Percentiles rank a stretch among this genome's conserved stretches.
These are phyloP conservation scores for Evansstolkia leycettana DNA, from an alignment of 495 filamentous ascomycete genomes.

Conservation along the genomic window DNA sequence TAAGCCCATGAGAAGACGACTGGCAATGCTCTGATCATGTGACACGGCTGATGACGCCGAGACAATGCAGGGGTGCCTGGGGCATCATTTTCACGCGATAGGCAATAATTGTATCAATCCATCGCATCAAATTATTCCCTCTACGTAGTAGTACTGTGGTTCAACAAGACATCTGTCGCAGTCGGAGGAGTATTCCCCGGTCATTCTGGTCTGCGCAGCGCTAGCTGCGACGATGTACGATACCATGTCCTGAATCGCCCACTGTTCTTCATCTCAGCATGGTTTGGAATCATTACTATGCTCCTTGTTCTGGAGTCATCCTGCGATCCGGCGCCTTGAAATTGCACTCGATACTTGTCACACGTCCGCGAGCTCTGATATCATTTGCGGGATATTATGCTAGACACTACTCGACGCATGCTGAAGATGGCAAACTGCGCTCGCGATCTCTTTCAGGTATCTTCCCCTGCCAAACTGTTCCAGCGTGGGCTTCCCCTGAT, in stretches of 20 bases:
- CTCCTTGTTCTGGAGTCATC: constrained; percentile 25
- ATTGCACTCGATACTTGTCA: constrained; percentile 12
- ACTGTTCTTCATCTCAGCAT: constrained; percentile 8
- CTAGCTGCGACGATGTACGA: constrained; percentile 6
- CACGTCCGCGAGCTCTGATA: constrained; percentile 9
- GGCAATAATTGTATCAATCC: no score
- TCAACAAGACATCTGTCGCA: no score
- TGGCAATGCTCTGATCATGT: not conserved
- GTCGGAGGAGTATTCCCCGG: no score
- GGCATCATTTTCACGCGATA: not conserved
- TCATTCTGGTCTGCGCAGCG: constrained; percentile 6
- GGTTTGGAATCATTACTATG: constrained; percentile 18
- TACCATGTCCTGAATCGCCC: constrained; percentile 15
- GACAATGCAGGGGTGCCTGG: not conserved
- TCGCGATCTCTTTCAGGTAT: constrained; percentile 26
- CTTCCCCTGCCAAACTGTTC: not conserved
- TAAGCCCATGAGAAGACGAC: no score
- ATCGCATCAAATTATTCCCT: constrained; percentile 1
- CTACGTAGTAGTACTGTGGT: no score
- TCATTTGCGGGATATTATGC: constrained; percentile 11
- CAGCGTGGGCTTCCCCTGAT: constrained; percentile 2
- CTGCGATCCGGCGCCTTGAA: constrained; percentile 16
- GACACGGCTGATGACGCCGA: not conserved
- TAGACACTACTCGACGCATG: constrained; percentile 16
- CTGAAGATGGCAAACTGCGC: constrained; percentile 6